Base-by-base conservation (phyloP, 495 filamentous ascomycete species). In the Staphylotrichum tortipilum region DNA sequence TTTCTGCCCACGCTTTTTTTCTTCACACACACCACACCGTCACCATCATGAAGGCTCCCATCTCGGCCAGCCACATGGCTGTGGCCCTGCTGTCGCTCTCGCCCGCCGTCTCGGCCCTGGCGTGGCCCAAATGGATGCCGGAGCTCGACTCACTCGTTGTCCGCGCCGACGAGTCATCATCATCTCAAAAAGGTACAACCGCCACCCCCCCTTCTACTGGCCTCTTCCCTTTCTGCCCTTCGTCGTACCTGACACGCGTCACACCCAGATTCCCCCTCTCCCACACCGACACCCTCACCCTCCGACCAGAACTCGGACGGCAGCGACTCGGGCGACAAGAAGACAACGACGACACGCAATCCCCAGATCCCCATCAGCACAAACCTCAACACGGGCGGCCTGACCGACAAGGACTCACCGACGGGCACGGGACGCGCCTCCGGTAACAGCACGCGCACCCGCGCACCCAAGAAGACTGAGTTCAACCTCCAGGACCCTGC, bases 401-500 rank as follows among this genome's bases (percentile, higher is more conserved):
- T 44, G 3, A 38, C 48, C 12, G 18, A 26, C 24, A 51, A 59
- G 14, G 48, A 34, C 28, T 41, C 48, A 14, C 43, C 9, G 23
- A 44, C 43, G 23, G 28, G 43, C 29, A 51, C 49, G 8, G 49
- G 22, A 10, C 59, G 51, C 22, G 53, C 17, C 36, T 58, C 53
- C 1, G 50, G 52, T 21, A 64, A 62, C 53, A 33, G 22, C 39
- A 59, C 48, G 23, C 37, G 12, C 52, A 62, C 62, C 8, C 41
- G 44, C 22, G 54, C 60, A 3, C 72, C 71, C 11, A 76, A 72
- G 24, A 77, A 74, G 24, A 77, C 66, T 29, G 69, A 69, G 66
- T 77, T 74, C 67, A 71, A 85, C 67, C 64, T 81, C 11, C 71
- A 75, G 44, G 70, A 82, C 42, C 78, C 80, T 14, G 72, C 82